phyloP scores from a whole-genome alignment of 805 yeast genomes.

The Wickerhamomyces alni region DNA sequence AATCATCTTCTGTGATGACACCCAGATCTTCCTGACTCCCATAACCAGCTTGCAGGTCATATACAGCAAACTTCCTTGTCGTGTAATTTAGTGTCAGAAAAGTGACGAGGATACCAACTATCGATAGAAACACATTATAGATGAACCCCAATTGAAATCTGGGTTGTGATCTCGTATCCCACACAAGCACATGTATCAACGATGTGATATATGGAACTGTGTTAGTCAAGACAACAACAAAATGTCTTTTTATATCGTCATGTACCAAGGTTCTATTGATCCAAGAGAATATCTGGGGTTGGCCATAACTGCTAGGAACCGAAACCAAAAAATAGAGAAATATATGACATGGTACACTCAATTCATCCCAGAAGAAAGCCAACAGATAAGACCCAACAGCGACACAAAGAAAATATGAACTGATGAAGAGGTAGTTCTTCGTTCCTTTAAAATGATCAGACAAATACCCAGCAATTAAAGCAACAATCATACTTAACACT shows the following conservation, averaged over 20 bases:
- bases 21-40: slow-evolving; percentile 4
- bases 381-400: slow-evolving; percentile 37
- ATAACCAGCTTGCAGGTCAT: neutral
- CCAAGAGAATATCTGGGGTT: slow-evolving; percentile 51
- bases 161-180: slow-evolving; percentile 32
- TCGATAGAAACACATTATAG: slow-evolving; percentile 23
- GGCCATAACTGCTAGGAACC: slow-evolving; percentile 45
- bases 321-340: slow-evolving; percentile 41
- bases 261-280: slow-evolving; percentile 35
- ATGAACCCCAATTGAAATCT: slow-evolving; percentile 30
- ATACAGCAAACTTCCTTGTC: neutral
- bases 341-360: slow-evolving; percentile 41
- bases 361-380: slow-evolving; percentile 33
- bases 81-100: slow-evolving; percentile 2
- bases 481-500: slow-evolving; percentile 30
- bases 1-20: neutral
- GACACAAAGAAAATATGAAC: slow-evolving; percentile 32
- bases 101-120: slow-evolving; percentile 4
- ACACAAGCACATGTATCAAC: slow-evolving; percentile 32
- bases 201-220: slow-evolving; percentile 33
- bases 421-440: slow-evolving; percentile 33
- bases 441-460: slow-evolving; percentile 31
- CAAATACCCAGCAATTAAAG: slow-evolving; percentile 29
- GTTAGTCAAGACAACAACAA: slow-evolving; percentile 32
- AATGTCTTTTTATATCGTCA: slow-evolving; percentile 20